Conservation (phyloP, 306 rosid species). For the apple (Malus domestica) region ASM211411v1 NC_041796.1:5651501-5652000, state of each 20-base stretch:
- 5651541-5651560: neutral
- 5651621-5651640: neutral
- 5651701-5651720: neutral
- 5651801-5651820: no score
- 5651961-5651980: no score
- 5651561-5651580: neutral
- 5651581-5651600: neutral
- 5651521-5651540: neutral
- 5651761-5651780: neutral
- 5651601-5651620: neutral
- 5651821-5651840: no score
- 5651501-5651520: no score
- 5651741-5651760: neutral
- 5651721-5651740: neutral
- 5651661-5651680: slow-evolving; percentile 11
- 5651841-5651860: no score
- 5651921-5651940: no score
- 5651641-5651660: slow-evolving; percentile 11
- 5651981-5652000: no score
- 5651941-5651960: no score
- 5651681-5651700: neutral
- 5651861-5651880: no score
- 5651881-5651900: no score
- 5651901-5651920: no score
- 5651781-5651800: no score